Evolutionary conservation across 371 early-diverging fungal genomes (phyloP), one percentile per base, ranked within the genome.

Genomic region (Mucor indicus): DNA sequence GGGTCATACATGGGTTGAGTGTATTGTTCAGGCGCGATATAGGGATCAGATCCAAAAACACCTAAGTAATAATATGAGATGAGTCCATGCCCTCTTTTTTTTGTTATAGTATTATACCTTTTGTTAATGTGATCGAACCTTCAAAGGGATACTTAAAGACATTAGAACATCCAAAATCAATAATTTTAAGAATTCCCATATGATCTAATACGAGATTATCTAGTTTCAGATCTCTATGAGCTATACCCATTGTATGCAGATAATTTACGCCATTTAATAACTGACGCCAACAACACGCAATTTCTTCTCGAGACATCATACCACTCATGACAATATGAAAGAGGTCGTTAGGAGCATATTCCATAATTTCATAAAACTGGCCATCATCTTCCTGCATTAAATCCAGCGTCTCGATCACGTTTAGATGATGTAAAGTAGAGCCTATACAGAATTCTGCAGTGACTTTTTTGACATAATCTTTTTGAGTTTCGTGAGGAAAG

Each of bases 1-100:
- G 89, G 81, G 49, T 86, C 86, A 53, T 87, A 84, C 15, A 48
- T 57, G 11, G 69, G 55, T 17, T 74, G 71, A 31, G 60, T 61
- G 58, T 88, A 90, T 17, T 89, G 83, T 74, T 96, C 96, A 20
- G 96, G 96, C 0, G 93, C 91, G 50, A 94, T 94, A 64, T 93
- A 96, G 12, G 95, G 93, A 35, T 90, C 89, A 8, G 90, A 89
- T 6, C 96, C 95, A 44, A 80, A 87, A 22, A 87, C 68, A 20
- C 93, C 93, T 50, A 37, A 25, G 19, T 22, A 16, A 29, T 6
- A 11, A 19, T 21, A 23, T 15, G 22, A n/a, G n/a, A n/a, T n/a
- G n/a, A n/a, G n/a, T n/a, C n/a, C n/a, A n/a, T n/a, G n/a, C n/a
- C n/a, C n/a, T n/a, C n/a, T n/a, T n/a, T n/a, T n/a, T n/a, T n/a